These are phyloP conservation scores for Russula sp. DNA, from an alignment of 768 basidiomycete species.

Conservation along the genomic window DNA sequence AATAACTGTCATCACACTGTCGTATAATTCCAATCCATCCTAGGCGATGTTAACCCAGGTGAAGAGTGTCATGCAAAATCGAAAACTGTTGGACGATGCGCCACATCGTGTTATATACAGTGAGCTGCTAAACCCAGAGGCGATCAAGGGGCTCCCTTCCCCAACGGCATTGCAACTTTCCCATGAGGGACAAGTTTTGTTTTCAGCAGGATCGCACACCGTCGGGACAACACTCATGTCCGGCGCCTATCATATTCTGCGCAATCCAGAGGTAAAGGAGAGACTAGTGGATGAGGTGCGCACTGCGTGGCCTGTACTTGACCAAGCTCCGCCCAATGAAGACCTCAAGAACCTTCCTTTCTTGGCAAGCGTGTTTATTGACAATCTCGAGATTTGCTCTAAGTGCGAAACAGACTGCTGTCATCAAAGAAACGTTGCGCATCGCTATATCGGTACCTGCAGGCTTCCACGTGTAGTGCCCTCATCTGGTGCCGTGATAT, in stretches of 20 bases:
- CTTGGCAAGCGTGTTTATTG: neutral
- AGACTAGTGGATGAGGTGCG: constrained; percentile 10
- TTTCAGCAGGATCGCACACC: constrained; percentile 20
- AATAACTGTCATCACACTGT: neutral
- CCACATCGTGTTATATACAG: constrained; percentile 21
- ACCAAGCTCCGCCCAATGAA: constrained; percentile 12
- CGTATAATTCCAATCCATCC: neutral
- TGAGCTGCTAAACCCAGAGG: constrained; percentile 8
- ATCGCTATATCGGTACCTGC: neutral
- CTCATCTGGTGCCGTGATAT: constrained; percentile 12
- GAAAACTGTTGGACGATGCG: constrained; percentile 4
- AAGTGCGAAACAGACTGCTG: constrained; percentile 14
- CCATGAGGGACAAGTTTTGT: constrained; percentile 18
- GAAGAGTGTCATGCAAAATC: constrained; percentile 6
- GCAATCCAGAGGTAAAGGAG: constrained; percentile 9
- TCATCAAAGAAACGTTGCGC: constrained; percentile 22
- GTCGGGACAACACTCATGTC: constrained; percentile 21
- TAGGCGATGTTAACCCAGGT: constrained; percentile 11
- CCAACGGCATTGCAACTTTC: constrained; percentile 1
- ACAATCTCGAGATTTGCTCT: neutral
- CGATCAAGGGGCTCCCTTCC: constrained; percentile 5
- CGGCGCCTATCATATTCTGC: constrained; percentile 11
- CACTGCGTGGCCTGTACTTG: constrained; percentile 11
- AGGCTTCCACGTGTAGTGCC: constrained; percentile 19
- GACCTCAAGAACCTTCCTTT: constrained; percentile 20